phyloP scores from a whole-genome alignment of 139 green algal genomes.

The Haematococcus sp. region DNA sequence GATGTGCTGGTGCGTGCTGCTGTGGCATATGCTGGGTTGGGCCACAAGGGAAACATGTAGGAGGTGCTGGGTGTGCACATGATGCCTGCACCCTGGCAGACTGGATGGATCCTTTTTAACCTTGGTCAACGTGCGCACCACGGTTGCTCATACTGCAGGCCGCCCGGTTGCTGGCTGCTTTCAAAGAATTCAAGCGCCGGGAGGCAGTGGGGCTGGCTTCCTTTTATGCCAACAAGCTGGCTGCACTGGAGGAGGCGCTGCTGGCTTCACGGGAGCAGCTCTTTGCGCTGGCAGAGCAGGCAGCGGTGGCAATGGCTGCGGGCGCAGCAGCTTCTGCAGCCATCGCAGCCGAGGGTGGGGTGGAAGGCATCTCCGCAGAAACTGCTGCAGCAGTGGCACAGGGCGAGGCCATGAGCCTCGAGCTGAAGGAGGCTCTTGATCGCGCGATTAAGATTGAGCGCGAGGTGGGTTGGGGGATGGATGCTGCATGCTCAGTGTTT shows the following conservation, averaged over 20 bases:
- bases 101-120: too few species aligned
- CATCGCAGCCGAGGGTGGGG: not conserved
- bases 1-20: conserved; percentile 51
- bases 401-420: not conserved
- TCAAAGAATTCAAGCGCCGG: conserved; percentile 52
- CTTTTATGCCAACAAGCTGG: conserved; percentile 54
- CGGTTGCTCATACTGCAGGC: conserved; percentile 28
- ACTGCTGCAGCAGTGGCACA: not conserved
- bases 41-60: too few species aligned
- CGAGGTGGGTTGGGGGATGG: conserved; percentile 11
- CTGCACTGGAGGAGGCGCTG: conserved; percentile 53
- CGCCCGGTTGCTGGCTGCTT: conserved; percentile 44
- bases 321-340: not conserved
- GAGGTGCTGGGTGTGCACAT: not conserved
- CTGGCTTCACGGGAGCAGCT: conserved; percentile 47
- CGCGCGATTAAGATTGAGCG: conserved; percentile 4
- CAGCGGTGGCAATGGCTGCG: not conserved
- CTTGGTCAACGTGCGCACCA: not conserved
- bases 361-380: conserved; percentile 1
- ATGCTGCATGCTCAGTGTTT: not conserved
- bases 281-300: conserved; percentile 30
- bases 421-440: not conserved
- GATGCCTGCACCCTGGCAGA: not conserved
- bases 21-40: too few species aligned
- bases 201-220: conserved; percentile 41